Evolutionary conservation across 1,284 basidiomycete species (phyloP).

Genomic region (Boletus calvinii): DNA sequence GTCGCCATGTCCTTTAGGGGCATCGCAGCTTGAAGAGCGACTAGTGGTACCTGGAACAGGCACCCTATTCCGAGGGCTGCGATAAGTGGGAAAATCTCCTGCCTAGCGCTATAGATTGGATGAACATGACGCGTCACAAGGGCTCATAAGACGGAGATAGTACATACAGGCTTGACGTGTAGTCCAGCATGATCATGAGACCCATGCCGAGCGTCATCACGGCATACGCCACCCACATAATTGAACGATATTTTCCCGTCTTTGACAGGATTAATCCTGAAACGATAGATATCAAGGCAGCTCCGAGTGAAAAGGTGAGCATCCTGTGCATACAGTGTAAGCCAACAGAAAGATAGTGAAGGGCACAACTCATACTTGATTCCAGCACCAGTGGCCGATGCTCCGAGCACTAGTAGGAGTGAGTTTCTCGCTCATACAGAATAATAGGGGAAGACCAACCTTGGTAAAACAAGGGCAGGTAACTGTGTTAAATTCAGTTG

Average conservation of each 20-base stretch:
- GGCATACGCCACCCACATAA: constrained; percentile 60
- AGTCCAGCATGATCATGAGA: constrained; percentile 56
- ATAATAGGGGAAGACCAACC: constrained; percentile 9
- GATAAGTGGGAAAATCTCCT: constrained; percentile 61
- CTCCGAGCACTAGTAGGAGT: constrained; percentile 53
- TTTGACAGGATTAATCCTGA: constrained; percentile 62
- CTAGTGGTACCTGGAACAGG: constrained; percentile 68
- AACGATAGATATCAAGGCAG: constrained; percentile 54
- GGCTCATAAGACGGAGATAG: neutral
- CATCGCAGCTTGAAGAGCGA: constrained; percentile 79
- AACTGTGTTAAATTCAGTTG: constrained; percentile 38
- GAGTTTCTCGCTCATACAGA: constrained; percentile 22
- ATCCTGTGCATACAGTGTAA: constrained; percentile 46
- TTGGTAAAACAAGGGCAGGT: constrained; percentile 80
- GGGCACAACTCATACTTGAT: constrained; percentile 47
- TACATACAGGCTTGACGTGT: constrained; percentile 47
- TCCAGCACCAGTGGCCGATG: constrained; percentile 73
- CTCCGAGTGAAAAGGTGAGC: constrained; percentile 72
- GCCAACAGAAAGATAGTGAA: neutral
- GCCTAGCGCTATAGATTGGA: constrained; percentile 45
- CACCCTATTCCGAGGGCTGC: constrained; percentile 60
- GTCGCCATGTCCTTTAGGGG: constrained; percentile 81
- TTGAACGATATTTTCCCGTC: constrained; percentile 59
- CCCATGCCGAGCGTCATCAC: constrained; percentile 63
- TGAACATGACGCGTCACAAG: constrained; percentile 1